Evolutionary conservation across 192 early-diverging fungal species (phyloP).

Genomic region (Allomyces arbusculus): DNA sequence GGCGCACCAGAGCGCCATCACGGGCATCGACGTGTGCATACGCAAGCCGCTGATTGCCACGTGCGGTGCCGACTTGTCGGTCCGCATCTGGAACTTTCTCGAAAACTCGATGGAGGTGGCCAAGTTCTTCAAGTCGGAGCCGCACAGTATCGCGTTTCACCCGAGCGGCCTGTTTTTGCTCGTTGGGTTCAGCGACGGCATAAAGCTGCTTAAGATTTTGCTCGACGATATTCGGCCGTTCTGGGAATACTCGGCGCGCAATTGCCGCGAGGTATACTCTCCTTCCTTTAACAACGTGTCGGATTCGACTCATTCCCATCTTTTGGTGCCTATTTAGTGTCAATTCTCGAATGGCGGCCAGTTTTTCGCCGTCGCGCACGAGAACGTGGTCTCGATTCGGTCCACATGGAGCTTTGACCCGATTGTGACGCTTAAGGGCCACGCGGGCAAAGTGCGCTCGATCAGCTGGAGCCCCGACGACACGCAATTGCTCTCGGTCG

Average conservation of each 20-base stretch:
- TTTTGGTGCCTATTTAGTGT: neutral
- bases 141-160: slow-evolving; percentile 28
- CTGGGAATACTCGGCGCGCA: slow-evolving; percentile 26
- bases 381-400: slow-evolving; percentile 22
- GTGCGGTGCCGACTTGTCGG: slow-evolving; percentile 26
- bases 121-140: slow-evolving; percentile 27
- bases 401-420: slow-evolving; percentile 31
- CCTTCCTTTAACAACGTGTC: too few relatives aligned
- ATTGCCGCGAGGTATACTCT: slow-evolving; percentile 22
- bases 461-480: slow-evolving; percentile 32
- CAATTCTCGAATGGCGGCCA: slow-evolving; percentile 8
- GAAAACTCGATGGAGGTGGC: slow-evolving; percentile 30
- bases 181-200: slow-evolving; percentile 25
- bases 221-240: slow-evolving; percentile 32
- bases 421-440: slow-evolving; percentile 19
- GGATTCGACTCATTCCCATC: too few relatives aligned
- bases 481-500: slow-evolving; percentile 20
- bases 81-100: slow-evolving; percentile 41
- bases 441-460: slow-evolving; percentile 24
- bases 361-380: slow-evolving; percentile 35
- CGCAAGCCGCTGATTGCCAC: slow-evolving; percentile 37
- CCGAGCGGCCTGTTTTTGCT: slow-evolving; percentile 33
- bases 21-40: slow-evolving; percentile 26
- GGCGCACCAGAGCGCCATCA: slow-evolving; percentile 26
- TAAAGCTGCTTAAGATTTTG: slow-evolving; percentile 33